Evolutionary conservation across 2,329 filamentous ascomycete genomes (phyloP), one percentile per base, ranked within the genome.

Genomic region (Ophiostoma tasmaniense): DNA sequence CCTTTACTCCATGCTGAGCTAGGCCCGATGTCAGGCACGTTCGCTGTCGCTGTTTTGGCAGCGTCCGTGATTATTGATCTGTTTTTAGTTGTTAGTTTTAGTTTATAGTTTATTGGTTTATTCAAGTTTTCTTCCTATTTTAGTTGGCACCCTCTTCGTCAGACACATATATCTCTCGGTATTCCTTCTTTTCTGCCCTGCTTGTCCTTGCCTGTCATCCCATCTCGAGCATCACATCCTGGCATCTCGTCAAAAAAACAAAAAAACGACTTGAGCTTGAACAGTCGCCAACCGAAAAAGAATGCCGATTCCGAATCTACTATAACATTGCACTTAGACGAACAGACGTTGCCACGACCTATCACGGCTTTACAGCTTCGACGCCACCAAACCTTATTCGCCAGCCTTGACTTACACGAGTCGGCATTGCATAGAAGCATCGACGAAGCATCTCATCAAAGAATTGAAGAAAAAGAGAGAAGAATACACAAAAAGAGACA

Each of bases 21-120:
- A 45, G 17, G 17, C 17, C 17, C 42, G 50, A 55, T 22, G 22
- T 13, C 50, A 55, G 50, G 50, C 50, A 55, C 50, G 50, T 22
- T 55, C 50, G 50, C 50, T 55, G n/a, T 55, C 50, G 50, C 50
- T 55, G 50, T 55, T 55, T 52, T 55, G n/a, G 50, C 50, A 55
- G 22, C 50, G 25, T 55, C 50, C 50, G 50, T 55, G 50, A 55
- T 55, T 55, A 25, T 55, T 28, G n/a, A 25, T n/a, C 3, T 45
- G 4, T 50, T 22, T 67, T 67, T 50, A 50, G 17, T n/a, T 8
- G 7, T 55, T 28, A 28, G n/a, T 25, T 25, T 55, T 3, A 4
- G 22, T 6, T 50, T n/a, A n/a, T n/a, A n/a, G 1, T 50, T 22
- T 50, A 4, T 28, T 25, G n/a, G 4, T n/a, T 6, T 45, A 10